Percentiles rank a stretch among this genome's conserved stretches.
phyloP scores from a whole-genome alignment of 805 yeast species.

The Candida golubevii region DNA sequence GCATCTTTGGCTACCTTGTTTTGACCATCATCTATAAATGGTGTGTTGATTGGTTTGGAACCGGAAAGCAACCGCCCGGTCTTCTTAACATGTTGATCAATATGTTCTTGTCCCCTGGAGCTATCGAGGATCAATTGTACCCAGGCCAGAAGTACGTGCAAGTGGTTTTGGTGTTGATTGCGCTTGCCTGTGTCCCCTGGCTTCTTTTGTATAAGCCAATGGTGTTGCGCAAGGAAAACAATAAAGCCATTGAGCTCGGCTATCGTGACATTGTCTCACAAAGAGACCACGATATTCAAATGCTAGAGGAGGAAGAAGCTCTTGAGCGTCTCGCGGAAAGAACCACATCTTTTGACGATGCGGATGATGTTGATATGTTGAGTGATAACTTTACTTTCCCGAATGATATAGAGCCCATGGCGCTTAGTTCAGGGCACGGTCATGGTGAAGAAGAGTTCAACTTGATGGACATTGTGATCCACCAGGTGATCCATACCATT shows the following conservation, averaged over 20 bases:
- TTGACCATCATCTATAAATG: conserved; percentile 69
- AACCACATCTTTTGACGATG: not conserved
- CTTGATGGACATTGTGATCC: conserved; percentile 68
- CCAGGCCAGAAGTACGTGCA: conserved; percentile 63
- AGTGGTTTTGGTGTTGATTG: conserved; percentile 51
- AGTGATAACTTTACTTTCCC: conserved; percentile 27
- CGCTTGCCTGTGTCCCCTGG: conserved; percentile 74
- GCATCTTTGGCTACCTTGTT: conserved; percentile 68
- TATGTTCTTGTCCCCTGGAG: conserved; percentile 74
- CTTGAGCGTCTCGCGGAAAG: conserved; percentile 10
- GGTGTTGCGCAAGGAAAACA: conserved; percentile 32
- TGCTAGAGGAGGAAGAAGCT: conserved; percentile 39
- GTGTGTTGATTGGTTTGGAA: conserved; percentile 65
- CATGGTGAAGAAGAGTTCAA: conserved; percentile 40
- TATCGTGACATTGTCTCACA: conserved; percentile 35
- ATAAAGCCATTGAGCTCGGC: conserved; percentile 31
- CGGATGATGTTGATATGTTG: conserved; percentile 16
- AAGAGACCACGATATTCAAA: conserved; percentile 25
- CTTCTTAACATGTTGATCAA: conserved; percentile 69
- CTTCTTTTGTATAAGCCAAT: conserved; percentile 63
- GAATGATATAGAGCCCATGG: conserved; percentile 34
- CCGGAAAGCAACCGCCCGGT: conserved; percentile 64
- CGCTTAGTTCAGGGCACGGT: conserved; percentile 23
- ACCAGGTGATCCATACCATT: conserved; percentile 76
- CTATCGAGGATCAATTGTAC: conserved; percentile 59